Evolutionary conservation across 805 yeast species (phyloP).

Genomic region (Ogataea methylovora): DNA sequence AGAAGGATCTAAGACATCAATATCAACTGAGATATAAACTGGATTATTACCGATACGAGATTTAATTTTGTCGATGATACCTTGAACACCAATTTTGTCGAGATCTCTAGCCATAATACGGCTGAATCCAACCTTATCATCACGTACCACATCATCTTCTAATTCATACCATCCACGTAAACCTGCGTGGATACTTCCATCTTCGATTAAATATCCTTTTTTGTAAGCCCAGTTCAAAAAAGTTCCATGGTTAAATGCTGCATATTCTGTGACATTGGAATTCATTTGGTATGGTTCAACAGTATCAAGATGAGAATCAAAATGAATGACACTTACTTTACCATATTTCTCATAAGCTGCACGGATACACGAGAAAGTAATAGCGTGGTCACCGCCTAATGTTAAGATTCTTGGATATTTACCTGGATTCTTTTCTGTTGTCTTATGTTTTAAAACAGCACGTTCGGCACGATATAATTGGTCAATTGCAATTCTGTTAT

Average conservation of each 20-base stretch:
- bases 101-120: conserved; percentile 36
- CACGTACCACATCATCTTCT: conserved; percentile 31
- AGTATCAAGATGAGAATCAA: conserved; percentile 65
- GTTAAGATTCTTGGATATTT: conserved; percentile 36
- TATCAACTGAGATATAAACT: conserved; percentile 38
- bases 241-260: conserved; percentile 52
- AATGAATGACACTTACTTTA: conserved; percentile 47
- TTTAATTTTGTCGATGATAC: conserved; percentile 27
- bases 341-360: conserved; percentile 44
- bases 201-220: conserved; percentile 42
- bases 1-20: conserved; percentile 65
- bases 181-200: conserved; percentile 47
- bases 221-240: conserved; percentile 60
- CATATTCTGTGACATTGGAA: conserved; percentile 50
- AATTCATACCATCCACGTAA: conserved; percentile 50
- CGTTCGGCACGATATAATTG: conserved; percentile 45
- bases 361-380: conserved; percentile 42
- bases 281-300: conserved; percentile 58
- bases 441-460: conserved; percentile 31
- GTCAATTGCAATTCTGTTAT: conserved; percentile 44
- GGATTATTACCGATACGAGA: conserved; percentile 28
- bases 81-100: conserved; percentile 31
- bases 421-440: conserved; percentile 13
- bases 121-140: conserved; percentile 33
- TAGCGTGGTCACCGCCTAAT: conserved; percentile 57